Percentiles rank a stretch among this genome's conserved stretches.
These are phyloP conservation scores for Acorus calamus DNA, from an alignment of 106 monocot species.

Conservation along the genomic window DNA sequence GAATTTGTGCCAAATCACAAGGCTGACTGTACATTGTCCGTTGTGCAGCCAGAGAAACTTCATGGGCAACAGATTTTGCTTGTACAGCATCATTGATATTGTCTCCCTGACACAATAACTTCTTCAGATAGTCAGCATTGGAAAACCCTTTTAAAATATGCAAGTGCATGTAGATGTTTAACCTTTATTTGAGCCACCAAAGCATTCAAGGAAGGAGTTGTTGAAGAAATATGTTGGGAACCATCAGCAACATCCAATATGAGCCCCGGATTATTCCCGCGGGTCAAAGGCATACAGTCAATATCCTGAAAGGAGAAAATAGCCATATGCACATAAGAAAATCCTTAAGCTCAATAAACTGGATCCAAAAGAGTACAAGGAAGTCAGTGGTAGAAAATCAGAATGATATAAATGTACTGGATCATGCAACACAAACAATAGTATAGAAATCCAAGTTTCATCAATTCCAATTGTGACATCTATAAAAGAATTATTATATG, in stretches of 20 bases:
- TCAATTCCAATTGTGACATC: too few relatives aligned
- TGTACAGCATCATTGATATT: constrained; percentile 69
- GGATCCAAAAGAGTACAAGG: too few relatives aligned
- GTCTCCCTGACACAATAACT: constrained; percentile 55
- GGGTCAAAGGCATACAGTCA: constrained; percentile 85
- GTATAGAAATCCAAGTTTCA: too few relatives aligned
- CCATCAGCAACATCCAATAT: constrained; percentile 29
- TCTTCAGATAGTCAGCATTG: neutral
- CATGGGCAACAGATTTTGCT: constrained; percentile 84
- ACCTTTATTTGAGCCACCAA: constrained; percentile 92
- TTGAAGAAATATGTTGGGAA: constrained; percentile 13
- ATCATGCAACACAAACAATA: too few relatives aligned
- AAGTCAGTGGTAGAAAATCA: too few relatives aligned
- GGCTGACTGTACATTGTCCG: constrained; percentile 87
- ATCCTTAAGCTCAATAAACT: too few relatives aligned
- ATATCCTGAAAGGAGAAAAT: constrained; percentile 42
- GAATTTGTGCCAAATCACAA: constrained; percentile 76
- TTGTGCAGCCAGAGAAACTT: constrained; percentile 72
- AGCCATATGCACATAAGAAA: too few relatives aligned
- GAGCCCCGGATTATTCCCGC: constrained; percentile 70
- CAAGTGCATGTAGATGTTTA: neutral
- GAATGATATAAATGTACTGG: too few relatives aligned
- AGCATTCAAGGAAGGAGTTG: constrained; percentile 64
- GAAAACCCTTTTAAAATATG: too few relatives aligned
- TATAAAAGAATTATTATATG: too few relatives aligned